These are phyloP conservation scores for Pseudocercospora cruenta DNA, from an alignment of 2,329 filamentous ascomycete genomes.

Conservation along the genomic window DNA sequence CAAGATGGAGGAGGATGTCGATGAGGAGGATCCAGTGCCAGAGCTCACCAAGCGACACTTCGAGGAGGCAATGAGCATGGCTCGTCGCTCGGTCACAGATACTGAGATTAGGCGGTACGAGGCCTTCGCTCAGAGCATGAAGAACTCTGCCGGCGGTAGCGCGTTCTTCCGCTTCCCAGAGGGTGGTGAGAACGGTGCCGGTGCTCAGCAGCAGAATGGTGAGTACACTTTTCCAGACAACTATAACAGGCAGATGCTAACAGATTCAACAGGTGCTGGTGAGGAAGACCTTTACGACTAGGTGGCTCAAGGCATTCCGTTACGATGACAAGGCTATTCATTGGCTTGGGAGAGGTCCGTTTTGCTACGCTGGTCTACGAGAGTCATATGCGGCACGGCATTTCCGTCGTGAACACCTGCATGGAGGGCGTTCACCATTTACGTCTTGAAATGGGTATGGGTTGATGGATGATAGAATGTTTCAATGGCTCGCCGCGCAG, in stretches of 20 bases:
- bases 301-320: constrained; percentile 13
- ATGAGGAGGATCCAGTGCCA: constrained; percentile 86
- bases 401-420: constrained; percentile 9
- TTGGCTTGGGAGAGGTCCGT: constrained; percentile 12
- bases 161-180: constrained; percentile 92
- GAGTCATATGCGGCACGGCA: not conserved
- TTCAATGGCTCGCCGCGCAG: constrained; percentile 18
- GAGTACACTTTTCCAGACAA: constrained; percentile 34
- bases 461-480: constrained; percentile 15
- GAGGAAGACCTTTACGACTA: constrained; percentile 98
- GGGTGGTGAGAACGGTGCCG: constrained; percentile 55
- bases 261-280: constrained; percentile 72
- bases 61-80: constrained; percentile 96
- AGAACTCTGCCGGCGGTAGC: constrained; percentile 91
- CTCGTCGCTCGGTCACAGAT: constrained; percentile 89
- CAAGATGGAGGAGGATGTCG: constrained; percentile 77
- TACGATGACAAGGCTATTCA: constrained; percentile 13
- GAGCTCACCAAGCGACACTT: constrained; percentile 96
- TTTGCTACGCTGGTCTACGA: constrained; percentile 15
- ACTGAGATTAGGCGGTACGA: constrained; percentile 98
- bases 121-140: constrained; percentile 98
- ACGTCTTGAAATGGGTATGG: constrained; percentile 7
- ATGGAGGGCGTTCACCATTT: constrained; percentile 3
- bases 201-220: constrained; percentile 44
- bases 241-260: constrained; percentile 18